Conservation (phyloP, 1,284 basidiomycete genomes). For the Mycosarcoma mackinlayi region DNA sequence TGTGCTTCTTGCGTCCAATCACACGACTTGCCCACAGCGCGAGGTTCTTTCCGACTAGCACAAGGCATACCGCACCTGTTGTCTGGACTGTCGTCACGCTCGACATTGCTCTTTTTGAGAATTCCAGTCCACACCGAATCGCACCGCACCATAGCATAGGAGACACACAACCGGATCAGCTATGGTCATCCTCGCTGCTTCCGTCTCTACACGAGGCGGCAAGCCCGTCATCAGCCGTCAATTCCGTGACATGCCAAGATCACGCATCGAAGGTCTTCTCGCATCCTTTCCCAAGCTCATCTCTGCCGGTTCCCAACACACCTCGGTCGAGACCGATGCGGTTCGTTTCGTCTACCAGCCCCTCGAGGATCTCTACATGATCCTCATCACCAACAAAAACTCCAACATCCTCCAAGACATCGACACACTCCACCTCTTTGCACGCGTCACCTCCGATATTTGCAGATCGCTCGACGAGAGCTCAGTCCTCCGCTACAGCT, state of each 20-base stretch:
- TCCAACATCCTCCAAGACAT: conserved; percentile 99
- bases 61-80: too few relatives aligned
- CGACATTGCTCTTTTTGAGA: too few relatives aligned
- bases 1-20: not conserved
- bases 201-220: conserved; percentile 91
- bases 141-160: too few relatives aligned
- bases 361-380: conserved; percentile 95
- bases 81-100: too few relatives aligned
- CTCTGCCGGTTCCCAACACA: conserved; percentile 95
- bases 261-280: conserved; percentile 92
- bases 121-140: too few relatives aligned
- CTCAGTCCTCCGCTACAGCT: conserved; percentile 90
- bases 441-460: conserved; percentile 91
- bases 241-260: conserved; percentile 91
- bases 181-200: conserved; percentile 87
- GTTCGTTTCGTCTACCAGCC: conserved; percentile 96
- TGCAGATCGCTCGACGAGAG: conserved; percentile 80
- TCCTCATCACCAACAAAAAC: conserved; percentile 97
- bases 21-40: too few relatives aligned
- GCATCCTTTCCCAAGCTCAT: conserved; percentile 98
- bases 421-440: conserved; percentile 91
- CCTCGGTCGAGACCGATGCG: conserved; percentile 74
- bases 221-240: conserved; percentile 96
- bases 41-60: too few relatives aligned
- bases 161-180: too few relatives aligned